Evolutionary conservation across 192 early-diverging fungal species (phyloP), one percentile per base, ranked within the genome.

Genomic region (Mortierella antarctica): DNA sequence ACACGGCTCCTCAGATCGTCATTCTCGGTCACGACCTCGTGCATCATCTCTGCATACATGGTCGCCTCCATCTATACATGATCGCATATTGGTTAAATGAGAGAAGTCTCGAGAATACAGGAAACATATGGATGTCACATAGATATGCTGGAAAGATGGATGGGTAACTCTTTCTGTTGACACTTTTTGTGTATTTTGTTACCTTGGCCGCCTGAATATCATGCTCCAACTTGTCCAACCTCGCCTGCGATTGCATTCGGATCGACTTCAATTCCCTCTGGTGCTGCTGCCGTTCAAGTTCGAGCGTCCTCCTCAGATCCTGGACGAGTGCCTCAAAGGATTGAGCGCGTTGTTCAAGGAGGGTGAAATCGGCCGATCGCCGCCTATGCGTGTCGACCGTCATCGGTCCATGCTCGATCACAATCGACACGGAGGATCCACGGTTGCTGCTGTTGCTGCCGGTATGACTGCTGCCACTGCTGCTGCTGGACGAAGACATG

Each of bases 11-110:
- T 62, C 4, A 79, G 58, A 5, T 61, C 69, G 13, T 79, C 76
- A 21, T 79, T 79, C 69, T 79, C 76, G 6, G 76, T 62, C 18
- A 79, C 76, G 8, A 79, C 48, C 31, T 79, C 76, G 53, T 79
- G 76, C 76, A 79, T 71, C 76, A 79, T 79, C 41, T 79, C 76
- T 12, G 50, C 67, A 20, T 79, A 79, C 61, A 79, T 62, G 5
- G 57, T 63, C 20, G 69, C 60, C 50, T 78, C 76, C 76, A 79
- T 79, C 76, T 79, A 60, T 2, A 14, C 13, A 59, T 62, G 3
- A 31, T 31, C 31, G 31, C n/a, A 31, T 2, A 31, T 2, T 31
- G 31, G 31, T 31, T 31, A 31, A 31, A 31, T 31, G 31, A 39
- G 31, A 63, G n/a, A 14, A 11, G 48, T 11, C 11, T 44, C 18